Evolutionary conservation across 352 stramenopile genomes (phyloP).

Genomic region (Globisporangium nunn): DNA sequence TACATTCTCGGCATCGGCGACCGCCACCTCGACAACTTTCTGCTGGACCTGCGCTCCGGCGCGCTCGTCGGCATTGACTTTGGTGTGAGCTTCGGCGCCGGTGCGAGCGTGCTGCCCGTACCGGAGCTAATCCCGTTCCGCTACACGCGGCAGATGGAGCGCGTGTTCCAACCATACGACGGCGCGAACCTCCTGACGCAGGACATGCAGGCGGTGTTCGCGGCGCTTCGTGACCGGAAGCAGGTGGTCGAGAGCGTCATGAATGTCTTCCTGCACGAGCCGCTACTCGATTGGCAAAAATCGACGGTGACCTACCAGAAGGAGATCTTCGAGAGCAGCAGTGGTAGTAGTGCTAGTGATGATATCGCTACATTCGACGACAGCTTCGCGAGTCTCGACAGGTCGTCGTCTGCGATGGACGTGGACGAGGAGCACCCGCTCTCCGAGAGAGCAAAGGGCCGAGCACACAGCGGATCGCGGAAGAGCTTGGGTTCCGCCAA

Average conservation of each 20-base stretch:
- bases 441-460: conserved; percentile 6
- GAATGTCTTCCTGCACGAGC: conserved; percentile 90
- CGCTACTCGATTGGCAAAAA: conserved; percentile 87
- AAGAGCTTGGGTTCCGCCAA: not conserved
- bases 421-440: conserved; percentile 17
- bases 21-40: conserved; percentile 89
- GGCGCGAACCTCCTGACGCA: conserved; percentile 54
- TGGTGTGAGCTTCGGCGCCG: conserved; percentile 87
- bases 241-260: conserved; percentile 85
- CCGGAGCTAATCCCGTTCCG: conserved; percentile 89
- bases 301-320: conserved; percentile 56
- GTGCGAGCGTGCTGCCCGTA: conserved; percentile 74
- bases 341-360: conserved; percentile 1
- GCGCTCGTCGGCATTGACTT: conserved; percentile 89
- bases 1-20: conserved; percentile 90
- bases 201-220: conserved; percentile 82
- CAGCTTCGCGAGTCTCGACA: not conserved
- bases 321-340: conserved; percentile 34
- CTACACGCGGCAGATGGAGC: conserved; percentile 76
- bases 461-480: not conserved
- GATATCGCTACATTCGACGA: conserved; percentile 12
- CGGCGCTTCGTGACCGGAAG: conserved; percentile 73
- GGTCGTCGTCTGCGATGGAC: conserved; percentile 11
- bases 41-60: conserved; percentile 71
- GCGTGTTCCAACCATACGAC: conserved; percentile 67